These are phyloP conservation scores for Erythrophleum ivorense DNA, from an alignment of 331 rosid genomes.

Conservation along the genomic window DNA sequence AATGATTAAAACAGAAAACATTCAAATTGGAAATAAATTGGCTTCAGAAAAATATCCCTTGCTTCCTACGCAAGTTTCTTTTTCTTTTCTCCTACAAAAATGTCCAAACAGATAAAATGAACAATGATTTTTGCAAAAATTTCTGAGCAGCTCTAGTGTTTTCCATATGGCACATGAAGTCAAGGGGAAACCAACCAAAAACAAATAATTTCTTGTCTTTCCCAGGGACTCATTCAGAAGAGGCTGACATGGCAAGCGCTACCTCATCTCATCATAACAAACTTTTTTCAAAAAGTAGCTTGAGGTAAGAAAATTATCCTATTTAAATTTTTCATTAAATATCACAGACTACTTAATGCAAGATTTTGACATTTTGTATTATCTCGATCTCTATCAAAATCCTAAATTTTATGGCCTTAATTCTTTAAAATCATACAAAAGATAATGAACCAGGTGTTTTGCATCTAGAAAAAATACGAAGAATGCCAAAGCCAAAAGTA, in stretches of 20 bases:
- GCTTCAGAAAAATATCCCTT: neutral
- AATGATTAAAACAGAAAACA: slow-evolving; percentile 6
- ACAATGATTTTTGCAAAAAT: neutral
- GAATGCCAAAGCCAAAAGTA: neutral
- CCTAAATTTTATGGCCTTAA: neutral
- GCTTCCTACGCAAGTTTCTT: neutral
- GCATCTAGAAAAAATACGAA: neutral
- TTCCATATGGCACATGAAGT: neutral
- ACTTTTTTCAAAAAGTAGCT: no score
- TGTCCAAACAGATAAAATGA: neutral
- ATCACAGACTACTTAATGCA: no score
- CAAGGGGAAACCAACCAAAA: slow-evolving; percentile 6
- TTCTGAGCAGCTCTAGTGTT: neutral
- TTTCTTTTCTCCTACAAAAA: neutral
- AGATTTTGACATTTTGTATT: no score
- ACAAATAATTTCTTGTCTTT: neutral
- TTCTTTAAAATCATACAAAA: neutral
- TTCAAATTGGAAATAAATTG: slow-evolving; percentile 8
- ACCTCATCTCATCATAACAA: no score
- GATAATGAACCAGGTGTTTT: neutral
- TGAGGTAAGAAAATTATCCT: no score
- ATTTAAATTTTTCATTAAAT: no score
- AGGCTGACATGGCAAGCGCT: no score
- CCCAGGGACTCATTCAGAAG: no score
- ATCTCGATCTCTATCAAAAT: neutral